phyloP scores from a whole-genome alignment of 257 asterid genomes.

The Solanum pinnatisectum region DNA sequence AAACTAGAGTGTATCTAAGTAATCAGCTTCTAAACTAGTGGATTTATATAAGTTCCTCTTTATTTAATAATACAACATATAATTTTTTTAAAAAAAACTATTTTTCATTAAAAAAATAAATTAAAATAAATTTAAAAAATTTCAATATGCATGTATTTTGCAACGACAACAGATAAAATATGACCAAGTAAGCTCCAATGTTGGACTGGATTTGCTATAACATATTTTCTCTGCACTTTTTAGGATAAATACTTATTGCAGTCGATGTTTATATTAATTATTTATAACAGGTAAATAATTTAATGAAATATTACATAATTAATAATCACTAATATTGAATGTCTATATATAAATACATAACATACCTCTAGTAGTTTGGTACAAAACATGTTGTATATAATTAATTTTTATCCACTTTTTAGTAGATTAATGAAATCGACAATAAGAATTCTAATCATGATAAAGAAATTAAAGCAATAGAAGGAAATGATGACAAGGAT shows the following conservation, averaged over 20 bases:
- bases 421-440: background rate
- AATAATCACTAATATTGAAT: background rate
- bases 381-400: background rate
- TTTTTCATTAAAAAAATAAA: background rate
- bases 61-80: too few relatives aligned
- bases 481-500: background rate
- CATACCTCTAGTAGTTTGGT: background rate
- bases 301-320: background rate
- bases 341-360: background rate
- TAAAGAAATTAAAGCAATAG: accelerated
- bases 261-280: too few relatives aligned
- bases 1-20: too few relatives aligned
- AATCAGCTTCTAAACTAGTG: background rate
- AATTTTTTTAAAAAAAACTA: too few relatives aligned
- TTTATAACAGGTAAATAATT: background rate
- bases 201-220: too few relatives aligned
- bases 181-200: too few relatives aligned
- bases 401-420: background rate
- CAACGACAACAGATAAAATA: too few relatives aligned
- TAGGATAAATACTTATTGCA: background rate
- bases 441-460: background rate
- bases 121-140: too few relatives aligned
- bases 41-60: background rate
- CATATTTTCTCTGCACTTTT: background rate
- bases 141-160: too few relatives aligned